Conservation (phyloP, 768 basidiomycete genomes). For the Boletus subparvulus region DNA sequence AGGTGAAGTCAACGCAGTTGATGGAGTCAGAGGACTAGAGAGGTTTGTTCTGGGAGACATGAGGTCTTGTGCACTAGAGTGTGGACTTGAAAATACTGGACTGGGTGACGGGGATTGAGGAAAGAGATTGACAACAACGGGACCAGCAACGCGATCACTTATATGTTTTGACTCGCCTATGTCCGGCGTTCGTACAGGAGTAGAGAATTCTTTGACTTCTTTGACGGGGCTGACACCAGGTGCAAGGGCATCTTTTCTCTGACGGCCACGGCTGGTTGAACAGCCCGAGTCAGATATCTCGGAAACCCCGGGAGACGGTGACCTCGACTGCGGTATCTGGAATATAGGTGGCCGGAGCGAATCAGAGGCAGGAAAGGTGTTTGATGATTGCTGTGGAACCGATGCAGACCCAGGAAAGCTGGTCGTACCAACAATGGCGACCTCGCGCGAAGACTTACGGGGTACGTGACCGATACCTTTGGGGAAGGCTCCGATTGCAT, state of each 20-base stretch:
- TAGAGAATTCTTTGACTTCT: conserved; percentile 24
- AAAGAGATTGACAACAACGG: conserved; percentile 53
- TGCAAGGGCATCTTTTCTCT: conserved; percentile 35
- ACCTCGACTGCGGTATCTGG: conserved; percentile 38
- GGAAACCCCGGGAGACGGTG: conserved; percentile 30
- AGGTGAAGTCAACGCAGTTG: conserved; percentile 31
- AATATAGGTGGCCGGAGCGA: conserved; percentile 38
- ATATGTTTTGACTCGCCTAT: conserved; percentile 65
- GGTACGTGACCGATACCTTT: conserved; percentile 37
- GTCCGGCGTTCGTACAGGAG: conserved; percentile 51
- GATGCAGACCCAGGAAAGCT: conserved; percentile 28
- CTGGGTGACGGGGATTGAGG: conserved; percentile 33
- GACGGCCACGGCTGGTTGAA: conserved; percentile 27
- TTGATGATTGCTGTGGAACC: conserved; percentile 29
- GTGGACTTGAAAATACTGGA: conserved; percentile 28
- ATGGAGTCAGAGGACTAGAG: conserved; percentile 26
- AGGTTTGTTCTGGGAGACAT: conserved; percentile 27
- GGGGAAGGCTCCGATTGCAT: conserved; percentile 34
- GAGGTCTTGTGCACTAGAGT: conserved; percentile 27
- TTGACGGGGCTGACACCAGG: conserved; percentile 32
- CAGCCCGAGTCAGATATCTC: conserved; percentile 35
- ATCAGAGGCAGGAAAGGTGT: conserved; percentile 27
- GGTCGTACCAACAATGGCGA: conserved; percentile 53
- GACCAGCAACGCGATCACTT: conserved; percentile 58
- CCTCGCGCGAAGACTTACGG: conserved; percentile 47